These are phyloP conservation scores for Microcyclospora pomicola DNA, from an alignment of 2,329 filamentous ascomycete genomes.

Conservation along the genomic window DNA sequence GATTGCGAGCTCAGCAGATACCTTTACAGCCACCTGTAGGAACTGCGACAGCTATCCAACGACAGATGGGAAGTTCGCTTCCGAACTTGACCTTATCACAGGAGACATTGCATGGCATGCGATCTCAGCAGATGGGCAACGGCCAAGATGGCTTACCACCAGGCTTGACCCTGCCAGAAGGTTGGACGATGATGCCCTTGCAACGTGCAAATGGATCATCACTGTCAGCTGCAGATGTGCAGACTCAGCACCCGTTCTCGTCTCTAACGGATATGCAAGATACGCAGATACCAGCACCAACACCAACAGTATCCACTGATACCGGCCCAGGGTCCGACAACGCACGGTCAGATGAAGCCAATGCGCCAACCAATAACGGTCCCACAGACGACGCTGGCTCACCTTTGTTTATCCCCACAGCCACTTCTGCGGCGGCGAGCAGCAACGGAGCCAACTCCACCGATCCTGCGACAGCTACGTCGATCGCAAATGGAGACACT, in stretches of 20 bases:
- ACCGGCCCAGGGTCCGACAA: neutral
- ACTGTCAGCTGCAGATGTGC: neutral
- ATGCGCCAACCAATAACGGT: neutral
- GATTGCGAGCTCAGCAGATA: conserved; percentile 39
- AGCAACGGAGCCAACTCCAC: neutral
- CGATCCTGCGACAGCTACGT: neutral
- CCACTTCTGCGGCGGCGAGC: neutral
- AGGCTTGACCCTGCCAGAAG: conserved; percentile 38
- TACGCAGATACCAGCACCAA: too few relatives aligned
- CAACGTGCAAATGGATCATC: conserved; percentile 18
- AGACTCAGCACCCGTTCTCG: neutral
- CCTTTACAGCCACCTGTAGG: conserved; percentile 11
- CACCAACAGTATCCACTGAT: too few relatives aligned
- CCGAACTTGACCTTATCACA: conserved; percentile 8
- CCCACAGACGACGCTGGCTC: conserved; percentile 18
- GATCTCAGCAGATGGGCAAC: conserved; percentile 21
- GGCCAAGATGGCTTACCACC: conserved; percentile 36
- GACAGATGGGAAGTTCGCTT: conserved; percentile 4
- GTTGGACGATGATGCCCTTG: conserved; percentile 38
- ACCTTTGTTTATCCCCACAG: conserved; percentile 16
- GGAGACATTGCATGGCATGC: conserved; percentile 13
- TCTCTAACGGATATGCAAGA: neutral
- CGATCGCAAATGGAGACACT: conserved; percentile 1
- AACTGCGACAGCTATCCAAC: conserved; percentile 4
- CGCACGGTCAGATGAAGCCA: neutral